phyloP scores from a whole-genome alignment of 495 filamentous ascomycete species.

The Pseudoneurospora amorphoporcata region DNA sequence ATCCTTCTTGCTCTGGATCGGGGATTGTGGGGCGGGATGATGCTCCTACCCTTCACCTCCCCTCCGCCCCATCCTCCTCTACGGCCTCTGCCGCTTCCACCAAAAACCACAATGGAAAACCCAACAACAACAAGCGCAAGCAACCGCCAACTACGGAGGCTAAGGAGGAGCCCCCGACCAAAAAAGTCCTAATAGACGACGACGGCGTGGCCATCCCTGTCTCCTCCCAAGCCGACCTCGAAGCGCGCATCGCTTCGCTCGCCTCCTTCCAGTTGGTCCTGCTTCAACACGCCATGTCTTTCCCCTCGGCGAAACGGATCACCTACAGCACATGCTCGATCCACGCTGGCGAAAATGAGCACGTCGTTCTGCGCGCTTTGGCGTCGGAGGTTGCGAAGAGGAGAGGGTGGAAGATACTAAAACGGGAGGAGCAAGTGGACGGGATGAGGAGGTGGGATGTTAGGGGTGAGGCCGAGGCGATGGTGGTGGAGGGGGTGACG shows the following conservation, averaged over 20 bases:
- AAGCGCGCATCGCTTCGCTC: constrained; percentile 55
- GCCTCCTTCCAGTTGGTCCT: constrained; percentile 69
- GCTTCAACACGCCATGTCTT: constrained; percentile 71
- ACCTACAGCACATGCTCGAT: constrained; percentile 92
- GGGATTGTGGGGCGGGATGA: constrained; percentile 87
- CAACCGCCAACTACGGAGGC: not conserved
- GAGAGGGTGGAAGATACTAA: constrained; percentile 67
- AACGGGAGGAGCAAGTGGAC: constrained; percentile 55
- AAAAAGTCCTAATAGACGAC: constrained; percentile 36
- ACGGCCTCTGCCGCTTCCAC: not conserved
- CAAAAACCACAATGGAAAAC: not conserved
- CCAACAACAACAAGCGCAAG: constrained; percentile 38
- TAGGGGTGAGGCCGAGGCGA: constrained; percentile 48
- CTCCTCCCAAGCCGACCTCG: constrained; percentile 31
- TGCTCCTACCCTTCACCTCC: constrained; percentile 48
- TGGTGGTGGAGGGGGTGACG: constrained; percentile 18
- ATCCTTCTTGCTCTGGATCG: constrained; percentile 90
- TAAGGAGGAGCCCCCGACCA: constrained; percentile 9
- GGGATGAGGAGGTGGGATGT: constrained; percentile 63
- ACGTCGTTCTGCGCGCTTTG: constrained; percentile 63
- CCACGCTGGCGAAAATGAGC: constrained; percentile 77
- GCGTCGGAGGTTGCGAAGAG: constrained; percentile 50
- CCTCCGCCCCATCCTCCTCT: constrained; percentile 30
- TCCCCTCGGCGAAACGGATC: constrained; percentile 65
- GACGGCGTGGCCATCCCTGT: constrained; percentile 35